Conservation (phyloP, 805 yeast species). For the Cyberlindnera japonica region DNA sequence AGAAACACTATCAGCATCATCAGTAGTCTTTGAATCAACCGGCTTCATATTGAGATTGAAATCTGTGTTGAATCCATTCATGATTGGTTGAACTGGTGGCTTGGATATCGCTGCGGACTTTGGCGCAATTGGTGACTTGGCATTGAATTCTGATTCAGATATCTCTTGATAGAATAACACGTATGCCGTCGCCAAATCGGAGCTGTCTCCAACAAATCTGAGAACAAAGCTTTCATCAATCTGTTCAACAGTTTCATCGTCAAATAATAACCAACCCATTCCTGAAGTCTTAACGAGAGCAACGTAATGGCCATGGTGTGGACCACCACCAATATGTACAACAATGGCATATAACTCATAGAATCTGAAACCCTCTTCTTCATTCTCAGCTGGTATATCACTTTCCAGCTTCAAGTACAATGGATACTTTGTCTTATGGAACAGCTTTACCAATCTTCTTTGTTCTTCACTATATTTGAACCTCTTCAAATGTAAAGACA, state of each 20-base stretch:
- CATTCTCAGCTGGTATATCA: constrained; percentile 54
- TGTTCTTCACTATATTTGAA: constrained; percentile 86
- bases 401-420: constrained; percentile 49
- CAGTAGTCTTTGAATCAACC: constrained; percentile 1
- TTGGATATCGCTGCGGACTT: background rate
- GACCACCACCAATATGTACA: constrained; percentile 96
- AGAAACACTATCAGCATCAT: constrained; percentile 15
- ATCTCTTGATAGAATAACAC: constrained; percentile 74
- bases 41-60: constrained; percentile 15
- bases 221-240: constrained; percentile 81
- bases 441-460: constrained; percentile 79
- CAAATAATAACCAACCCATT: constrained; percentile 88
- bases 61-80: constrained; percentile 11
- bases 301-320: constrained; percentile 96
- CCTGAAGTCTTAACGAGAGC: constrained; percentile 73
- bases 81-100: background rate
- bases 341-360: constrained; percentile 85
- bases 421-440: constrained; percentile 82
- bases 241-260: constrained; percentile 90
- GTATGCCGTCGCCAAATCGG: constrained; percentile 89
- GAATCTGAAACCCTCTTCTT: constrained; percentile 44
- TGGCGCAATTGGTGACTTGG: background rate
- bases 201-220: constrained; percentile 83
- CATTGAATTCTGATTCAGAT: constrained; percentile 34
- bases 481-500: constrained; percentile 84